Percentiles rank a stretch among this genome's conserved stretches.
phyloP scores from a whole-genome alignment of 2,329 filamentous ascomycete genomes.

The Aspergillus tubingensis region DNA sequence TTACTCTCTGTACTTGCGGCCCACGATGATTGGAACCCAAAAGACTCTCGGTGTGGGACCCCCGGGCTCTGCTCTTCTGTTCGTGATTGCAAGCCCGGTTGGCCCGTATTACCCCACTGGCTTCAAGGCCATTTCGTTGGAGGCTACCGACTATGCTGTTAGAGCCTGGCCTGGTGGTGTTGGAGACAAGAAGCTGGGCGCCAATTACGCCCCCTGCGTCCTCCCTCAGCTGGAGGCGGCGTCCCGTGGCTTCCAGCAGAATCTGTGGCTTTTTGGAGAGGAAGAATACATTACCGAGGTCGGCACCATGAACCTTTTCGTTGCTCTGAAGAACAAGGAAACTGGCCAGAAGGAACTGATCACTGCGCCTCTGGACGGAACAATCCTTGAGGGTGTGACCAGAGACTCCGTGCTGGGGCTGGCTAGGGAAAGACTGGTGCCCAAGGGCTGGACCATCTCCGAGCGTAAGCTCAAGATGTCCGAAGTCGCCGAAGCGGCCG shows the following conservation, averaged over 20 bases:
- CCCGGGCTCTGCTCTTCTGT: slow-evolving; percentile 89
- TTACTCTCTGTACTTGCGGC: slow-evolving; percentile 93
- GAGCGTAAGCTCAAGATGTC: slow-evolving; percentile 93
- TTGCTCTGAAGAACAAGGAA: slow-evolving; percentile 78
- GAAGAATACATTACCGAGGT: slow-evolving; percentile 97
- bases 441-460: slow-evolving; percentile 82
- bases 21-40: slow-evolving; percentile 97
- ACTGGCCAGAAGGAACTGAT: slow-evolving; percentile 89
- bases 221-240: slow-evolving; percentile 93
- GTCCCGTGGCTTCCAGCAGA: slow-evolving; percentile 92
- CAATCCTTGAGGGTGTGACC: slow-evolving; percentile 92
- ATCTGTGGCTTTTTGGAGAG: slow-evolving; percentile 94
- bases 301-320: slow-evolving; percentile 98
- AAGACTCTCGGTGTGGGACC: slow-evolving; percentile 87
- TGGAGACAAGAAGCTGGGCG: slow-evolving; percentile 96
- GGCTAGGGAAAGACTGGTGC: slow-evolving; percentile 77
- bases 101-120: slow-evolving; percentile 98
- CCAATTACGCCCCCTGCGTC: slow-evolving; percentile 99
- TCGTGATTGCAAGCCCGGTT: slow-evolving; percentile 92
- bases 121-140: slow-evolving; percentile 94
- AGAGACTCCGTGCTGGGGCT: slow-evolving; percentile 86
- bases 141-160: slow-evolving; percentile 94
- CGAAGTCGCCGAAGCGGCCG: slow-evolving; percentile 76
- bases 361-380: slow-evolving; percentile 94
- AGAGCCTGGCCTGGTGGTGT: slow-evolving; percentile 97